phyloP scores from a whole-genome alignment of 108 stramenopile genomes.

The Skeletonema menzelii region DNA sequence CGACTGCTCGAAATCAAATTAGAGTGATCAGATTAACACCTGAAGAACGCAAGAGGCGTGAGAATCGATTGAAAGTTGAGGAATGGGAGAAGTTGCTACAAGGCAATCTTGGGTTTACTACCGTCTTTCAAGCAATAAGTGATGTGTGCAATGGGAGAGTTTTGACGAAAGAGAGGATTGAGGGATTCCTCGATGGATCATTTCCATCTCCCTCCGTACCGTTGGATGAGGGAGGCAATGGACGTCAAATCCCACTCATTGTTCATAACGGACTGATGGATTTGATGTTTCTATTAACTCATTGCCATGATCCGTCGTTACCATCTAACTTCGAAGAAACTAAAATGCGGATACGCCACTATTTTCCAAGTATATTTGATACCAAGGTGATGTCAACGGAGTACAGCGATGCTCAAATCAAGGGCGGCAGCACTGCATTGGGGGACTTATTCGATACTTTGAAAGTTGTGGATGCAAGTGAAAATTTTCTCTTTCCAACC shows the following conservation, averaged over 20 bases:
- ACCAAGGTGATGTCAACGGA: constrained; percentile 75
- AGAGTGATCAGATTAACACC: constrained; percentile 61
- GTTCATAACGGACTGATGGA: constrained; percentile 89
- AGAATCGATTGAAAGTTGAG: constrained; percentile 49
- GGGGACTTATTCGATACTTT: constrained; percentile 42
- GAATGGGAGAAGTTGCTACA: constrained; percentile 60
- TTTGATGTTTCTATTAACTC: constrained; percentile 77
- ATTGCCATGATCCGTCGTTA: constrained; percentile 61
- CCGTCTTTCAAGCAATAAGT: constrained; percentile 73
- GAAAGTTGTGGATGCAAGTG: constrained; percentile 21
- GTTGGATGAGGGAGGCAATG: not conserved
- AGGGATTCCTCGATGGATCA: constrained; percentile 19
- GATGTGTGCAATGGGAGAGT: constrained; percentile 61
- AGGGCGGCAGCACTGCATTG: constrained; percentile 52
- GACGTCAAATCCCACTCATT: constrained; percentile 66
- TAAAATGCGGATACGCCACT: constrained; percentile 58
- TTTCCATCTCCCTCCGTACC: constrained; percentile 10
- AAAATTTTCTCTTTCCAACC: not conserved
- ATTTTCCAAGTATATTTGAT: constrained; percentile 79
- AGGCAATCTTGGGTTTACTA: constrained; percentile 68
- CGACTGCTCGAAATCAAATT: constrained; percentile 55
- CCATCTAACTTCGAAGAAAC: constrained; percentile 61
- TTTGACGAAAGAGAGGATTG: constrained; percentile 16
- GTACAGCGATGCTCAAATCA: constrained; percentile 48
- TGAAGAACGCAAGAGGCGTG: constrained; percentile 54